Percentiles rank a stretch among this genome's conserved stretches.
Evolutionary conservation across 2,329 filamentous ascomycete genomes (phyloP).

Genomic region (Clarireedia sp.): DNA sequence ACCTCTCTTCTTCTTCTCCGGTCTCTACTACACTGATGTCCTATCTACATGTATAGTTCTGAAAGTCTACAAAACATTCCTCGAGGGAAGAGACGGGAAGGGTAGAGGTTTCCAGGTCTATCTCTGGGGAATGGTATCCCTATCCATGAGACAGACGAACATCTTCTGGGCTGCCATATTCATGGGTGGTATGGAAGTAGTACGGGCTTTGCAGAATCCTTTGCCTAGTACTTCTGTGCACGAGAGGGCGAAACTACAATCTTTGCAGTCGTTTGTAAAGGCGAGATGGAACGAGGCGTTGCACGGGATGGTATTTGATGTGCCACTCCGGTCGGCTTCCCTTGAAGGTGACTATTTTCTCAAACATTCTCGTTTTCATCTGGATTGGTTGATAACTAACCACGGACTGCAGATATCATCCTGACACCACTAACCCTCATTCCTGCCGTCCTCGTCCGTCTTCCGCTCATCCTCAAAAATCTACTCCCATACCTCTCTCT

Average conservation of each 20-base stretch:
- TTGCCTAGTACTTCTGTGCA: no score
- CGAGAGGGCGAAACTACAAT: background rate
- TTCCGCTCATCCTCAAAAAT: conserved; percentile 37
- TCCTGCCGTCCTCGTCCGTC: conserved; percentile 45
- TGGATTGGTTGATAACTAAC: background rate
- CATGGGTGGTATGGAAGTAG: conserved; percentile 53
- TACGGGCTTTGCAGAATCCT: conserved; percentile 40
- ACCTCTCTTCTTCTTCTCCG: conserved; percentile 91
- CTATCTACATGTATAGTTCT: conserved; percentile 72
- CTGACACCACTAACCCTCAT: conserved; percentile 56
- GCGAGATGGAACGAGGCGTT: conserved; percentile 15
- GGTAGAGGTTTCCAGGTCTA: conserved; percentile 30
- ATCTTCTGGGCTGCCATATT: conserved; percentile 89
- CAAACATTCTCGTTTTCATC: background rate
- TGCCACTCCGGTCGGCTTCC: conserved; percentile 30
- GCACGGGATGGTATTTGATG: conserved; percentile 48
- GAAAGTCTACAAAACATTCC: conserved; percentile 53
- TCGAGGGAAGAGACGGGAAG: conserved; percentile 27
- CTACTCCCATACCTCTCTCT: conserved; percentile 49
- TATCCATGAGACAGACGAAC: conserved; percentile 88
- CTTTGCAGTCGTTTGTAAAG: background rate
- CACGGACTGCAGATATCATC: conserved; percentile 39
- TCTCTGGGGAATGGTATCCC: conserved; percentile 52
- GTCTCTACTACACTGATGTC: conserved; percentile 90
- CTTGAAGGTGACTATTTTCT: conserved; percentile 39